Conservation (phyloP, 2,329 filamentous ascomycete species). For the Aureobasidium melanogenum region DNA sequence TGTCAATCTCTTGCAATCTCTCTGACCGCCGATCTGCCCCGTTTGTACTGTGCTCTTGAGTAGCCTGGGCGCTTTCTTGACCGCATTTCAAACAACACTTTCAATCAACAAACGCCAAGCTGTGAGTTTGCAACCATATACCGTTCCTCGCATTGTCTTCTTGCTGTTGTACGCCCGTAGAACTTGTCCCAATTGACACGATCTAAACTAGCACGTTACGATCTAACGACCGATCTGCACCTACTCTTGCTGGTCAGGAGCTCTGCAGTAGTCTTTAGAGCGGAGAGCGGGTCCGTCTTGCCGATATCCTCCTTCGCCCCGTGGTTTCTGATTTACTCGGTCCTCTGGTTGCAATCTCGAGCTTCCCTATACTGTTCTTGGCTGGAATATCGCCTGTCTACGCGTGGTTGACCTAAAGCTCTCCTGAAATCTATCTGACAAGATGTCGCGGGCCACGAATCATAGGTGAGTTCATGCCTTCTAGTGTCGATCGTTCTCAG, state of each 20-base stretch:
- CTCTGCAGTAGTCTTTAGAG: conserved; percentile 9
- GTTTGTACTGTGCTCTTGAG: background rate
- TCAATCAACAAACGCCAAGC: conserved; percentile 5
- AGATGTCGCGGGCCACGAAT: conserved; percentile 23
- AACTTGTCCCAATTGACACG: background rate
- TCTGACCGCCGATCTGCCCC: background rate
- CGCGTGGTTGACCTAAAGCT: background rate
- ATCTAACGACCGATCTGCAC: conserved; percentile 10
- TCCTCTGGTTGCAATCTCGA: background rate
- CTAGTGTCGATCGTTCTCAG: background rate
- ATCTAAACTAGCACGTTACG: background rate
- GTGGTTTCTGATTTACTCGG: background rate
- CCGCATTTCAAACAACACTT: background rate
- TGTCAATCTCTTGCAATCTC: background rate
- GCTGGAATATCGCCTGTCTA: no score
- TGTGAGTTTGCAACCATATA: background rate
- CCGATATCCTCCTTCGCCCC: background rate
- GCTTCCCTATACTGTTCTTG: background rate
- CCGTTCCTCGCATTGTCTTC: background rate
- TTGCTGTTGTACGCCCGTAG: background rate
- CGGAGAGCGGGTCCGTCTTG: background rate
- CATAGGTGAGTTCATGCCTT: conserved; percentile 18
- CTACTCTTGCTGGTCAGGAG: conserved; percentile 9
- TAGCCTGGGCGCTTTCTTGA: background rate
- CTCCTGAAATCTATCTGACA: background rate